Conservation (phyloP, 2,329 filamentous ascomycete genomes). For the Talaromyces verruculosus region DNA sequence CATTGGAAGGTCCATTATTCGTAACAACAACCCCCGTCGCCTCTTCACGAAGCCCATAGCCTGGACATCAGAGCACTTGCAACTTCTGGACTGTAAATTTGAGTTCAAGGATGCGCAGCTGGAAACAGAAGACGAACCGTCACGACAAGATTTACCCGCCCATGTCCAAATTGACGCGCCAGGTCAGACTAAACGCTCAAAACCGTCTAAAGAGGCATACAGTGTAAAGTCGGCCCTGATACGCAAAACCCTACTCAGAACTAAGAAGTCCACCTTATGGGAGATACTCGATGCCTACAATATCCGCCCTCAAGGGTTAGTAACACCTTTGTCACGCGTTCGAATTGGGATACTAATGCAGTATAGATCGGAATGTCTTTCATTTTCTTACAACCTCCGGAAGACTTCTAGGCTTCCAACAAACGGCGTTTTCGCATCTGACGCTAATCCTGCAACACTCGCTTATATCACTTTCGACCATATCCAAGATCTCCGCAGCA, state of each 20-base stretch:
- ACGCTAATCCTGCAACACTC: background rate
- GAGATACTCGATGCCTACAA: background rate
- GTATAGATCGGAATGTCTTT: background rate
- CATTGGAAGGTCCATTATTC: background rate
- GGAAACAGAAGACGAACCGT: too few relatives aligned
- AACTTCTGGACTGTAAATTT: background rate
- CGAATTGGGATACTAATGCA: background rate
- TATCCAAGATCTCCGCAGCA: too few relatives aligned
- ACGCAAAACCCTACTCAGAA: too few relatives aligned
- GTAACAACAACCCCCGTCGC: background rate
- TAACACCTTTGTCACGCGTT: background rate
- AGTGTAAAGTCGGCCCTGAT: too few relatives aligned
- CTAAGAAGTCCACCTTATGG: too few relatives aligned
- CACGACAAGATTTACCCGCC: too few relatives aligned
- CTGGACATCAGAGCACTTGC: background rate
- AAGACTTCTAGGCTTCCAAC: background rate
- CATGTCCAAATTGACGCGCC: too few relatives aligned
- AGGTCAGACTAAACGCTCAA: background rate
- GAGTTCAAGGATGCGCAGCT: too few relatives aligned
- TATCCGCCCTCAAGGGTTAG: background rate
- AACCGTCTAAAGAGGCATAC: background rate
- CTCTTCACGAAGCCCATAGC: background rate
- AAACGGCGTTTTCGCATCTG: background rate
- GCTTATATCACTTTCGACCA: background rate
- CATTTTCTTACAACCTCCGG: background rate